Evolutionary conservation across 2,329 filamentous ascomycete genomes (phyloP).

Genomic region (Aspergillus caelatus): DNA sequence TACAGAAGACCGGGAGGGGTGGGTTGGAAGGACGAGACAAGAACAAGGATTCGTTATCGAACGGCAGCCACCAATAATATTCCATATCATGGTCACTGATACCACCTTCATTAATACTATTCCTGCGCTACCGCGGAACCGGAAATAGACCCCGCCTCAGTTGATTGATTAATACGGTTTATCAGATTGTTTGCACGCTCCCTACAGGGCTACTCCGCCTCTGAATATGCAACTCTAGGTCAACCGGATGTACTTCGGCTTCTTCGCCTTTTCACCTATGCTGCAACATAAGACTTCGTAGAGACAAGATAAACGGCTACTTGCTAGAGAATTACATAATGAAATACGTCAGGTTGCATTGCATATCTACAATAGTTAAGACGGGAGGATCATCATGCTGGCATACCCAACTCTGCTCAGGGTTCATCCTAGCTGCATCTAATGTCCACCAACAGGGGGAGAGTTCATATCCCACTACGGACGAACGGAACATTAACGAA

Average conservation of each 20-base stretch:
- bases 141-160: neutral
- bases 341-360: too few species aligned
- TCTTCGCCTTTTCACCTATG: neutral
- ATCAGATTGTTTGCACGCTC: neutral
- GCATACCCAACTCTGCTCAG: neutral
- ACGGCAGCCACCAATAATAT: neutral
- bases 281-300: neutral
- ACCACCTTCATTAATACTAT: neutral
- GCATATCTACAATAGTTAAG: too few species aligned
- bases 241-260: neutral
- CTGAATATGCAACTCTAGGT: neutral
- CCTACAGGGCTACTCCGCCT: accelerated
- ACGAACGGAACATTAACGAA: neutral
- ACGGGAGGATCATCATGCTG: neutral
- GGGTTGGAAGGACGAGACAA: neutral
- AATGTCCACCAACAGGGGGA: neutral
- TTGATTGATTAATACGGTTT: neutral
- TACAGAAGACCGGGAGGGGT: neutral
- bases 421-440: neutral
- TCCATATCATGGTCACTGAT: neutral
- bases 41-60: neutral
- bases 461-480: neutral
- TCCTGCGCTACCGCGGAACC: neutral
- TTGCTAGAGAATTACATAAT: neutral
- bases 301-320: neutral